Evolutionary conservation across 106 monocot genomes (phyloP).

Genomic region (Triglochin maritima): DNA sequence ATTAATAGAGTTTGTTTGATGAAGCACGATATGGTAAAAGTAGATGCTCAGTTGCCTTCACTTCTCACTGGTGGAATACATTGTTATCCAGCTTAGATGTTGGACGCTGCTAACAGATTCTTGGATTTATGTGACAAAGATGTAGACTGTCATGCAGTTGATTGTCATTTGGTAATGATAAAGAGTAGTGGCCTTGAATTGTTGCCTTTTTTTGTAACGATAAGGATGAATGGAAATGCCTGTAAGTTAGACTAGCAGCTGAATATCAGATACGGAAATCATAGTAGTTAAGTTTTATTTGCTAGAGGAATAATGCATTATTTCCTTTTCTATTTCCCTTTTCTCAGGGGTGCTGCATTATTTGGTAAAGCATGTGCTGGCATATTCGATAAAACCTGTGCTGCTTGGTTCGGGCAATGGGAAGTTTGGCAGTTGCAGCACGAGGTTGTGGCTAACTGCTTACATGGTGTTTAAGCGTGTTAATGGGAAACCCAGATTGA

Average conservation of each 20-base stretch:
- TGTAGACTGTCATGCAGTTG: neutral
- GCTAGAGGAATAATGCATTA: slow-evolving; percentile 7
- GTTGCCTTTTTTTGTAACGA: neutral
- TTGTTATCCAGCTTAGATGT: neutral
- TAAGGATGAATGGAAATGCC: slow-evolving; percentile 4
- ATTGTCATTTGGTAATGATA: slow-evolving; percentile 2
- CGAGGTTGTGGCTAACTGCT: too few species aligned
- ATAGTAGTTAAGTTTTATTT: slow-evolving; percentile 14
- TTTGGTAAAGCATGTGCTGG: too few species aligned
- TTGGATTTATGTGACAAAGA: neutral
- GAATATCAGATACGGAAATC: neutral
- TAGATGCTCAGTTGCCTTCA: too few species aligned
- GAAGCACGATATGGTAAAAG: too few species aligned
- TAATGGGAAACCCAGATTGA: too few species aligned
- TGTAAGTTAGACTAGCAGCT: slow-evolving; percentile 5
- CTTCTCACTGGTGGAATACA: too few species aligned
- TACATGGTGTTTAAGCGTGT: too few species aligned
- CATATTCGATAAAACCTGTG: too few species aligned
- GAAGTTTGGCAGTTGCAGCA: too few species aligned
- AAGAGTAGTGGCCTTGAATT: slow-evolving; percentile 2
- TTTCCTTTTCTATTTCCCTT: slow-evolving; percentile 21
- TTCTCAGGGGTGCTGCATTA: slow-evolving; percentile 1
- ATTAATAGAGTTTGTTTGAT: too few species aligned
- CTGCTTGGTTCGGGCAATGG: too few species aligned
- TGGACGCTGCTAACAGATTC: too few species aligned